Conservation (phyloP, 768 basidiomycete species). For the Termitomyces sp. region DNA sequence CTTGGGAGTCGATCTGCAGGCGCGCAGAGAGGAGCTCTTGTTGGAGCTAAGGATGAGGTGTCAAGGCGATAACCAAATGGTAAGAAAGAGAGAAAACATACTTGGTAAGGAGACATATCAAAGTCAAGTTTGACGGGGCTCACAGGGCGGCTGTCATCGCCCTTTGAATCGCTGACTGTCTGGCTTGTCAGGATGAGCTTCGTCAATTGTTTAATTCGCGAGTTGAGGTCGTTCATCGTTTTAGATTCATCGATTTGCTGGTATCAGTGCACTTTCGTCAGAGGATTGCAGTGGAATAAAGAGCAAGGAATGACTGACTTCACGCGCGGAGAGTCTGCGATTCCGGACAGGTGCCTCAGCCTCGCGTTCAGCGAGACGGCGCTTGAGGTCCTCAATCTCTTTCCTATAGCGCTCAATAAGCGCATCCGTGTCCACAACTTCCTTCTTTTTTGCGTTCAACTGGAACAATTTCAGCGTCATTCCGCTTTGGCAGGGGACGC, state of each 20-base stretch:
- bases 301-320: slow-evolving; percentile 26
- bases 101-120: slow-evolving; percentile 84
- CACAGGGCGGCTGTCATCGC: slow-evolving; percentile 67
- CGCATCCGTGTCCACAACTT: slow-evolving; percentile 89
- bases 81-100: slow-evolving; percentile 20
- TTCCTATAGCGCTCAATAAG: slow-evolving; percentile 91
- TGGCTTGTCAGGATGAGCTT: slow-evolving; percentile 84
- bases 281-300: not conserved
- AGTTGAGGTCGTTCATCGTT: slow-evolving; percentile 79
- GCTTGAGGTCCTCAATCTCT: slow-evolving; percentile 88
- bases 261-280: not conserved
- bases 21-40: slow-evolving; percentile 81
- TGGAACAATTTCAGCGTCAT: slow-evolving; percentile 16
- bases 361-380: slow-evolving; percentile 64
- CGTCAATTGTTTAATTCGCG: slow-evolving; percentile 75
- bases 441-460: slow-evolving; percentile 88
- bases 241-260: slow-evolving; percentile 83
- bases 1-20: slow-evolving; percentile 74
- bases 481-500: not conserved
- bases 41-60: slow-evolving; percentile 50
- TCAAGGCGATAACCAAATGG: not conserved
- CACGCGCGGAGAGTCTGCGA: slow-evolving; percentile 46
- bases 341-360: slow-evolving; percentile 49
- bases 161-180: slow-evolving; percentile 64
- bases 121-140: slow-evolving; percentile 90